Evolutionary conservation across 352 stramenopile genomes (phyloP), one percentile per base, ranked within the genome.

Genomic region (Globisporangium barbulae): DNA sequence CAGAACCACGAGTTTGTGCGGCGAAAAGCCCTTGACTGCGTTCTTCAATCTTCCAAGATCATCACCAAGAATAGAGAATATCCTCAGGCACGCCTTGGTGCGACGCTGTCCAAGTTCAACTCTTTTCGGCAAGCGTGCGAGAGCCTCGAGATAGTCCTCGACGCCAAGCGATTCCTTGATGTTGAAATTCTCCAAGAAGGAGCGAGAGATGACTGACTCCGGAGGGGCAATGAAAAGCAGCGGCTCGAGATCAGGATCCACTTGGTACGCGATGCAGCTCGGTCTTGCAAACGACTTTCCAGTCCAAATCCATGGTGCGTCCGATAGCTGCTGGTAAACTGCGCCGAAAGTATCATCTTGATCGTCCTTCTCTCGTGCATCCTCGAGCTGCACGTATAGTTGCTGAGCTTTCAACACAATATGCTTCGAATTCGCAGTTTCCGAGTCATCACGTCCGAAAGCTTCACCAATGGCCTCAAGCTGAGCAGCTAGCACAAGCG

Each of bases 221-320:
- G 75, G 75, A 25, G 84, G 84, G 15, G 75, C 83, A 50, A 63
- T 64, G 61, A 81, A 90, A 42, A 93, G 64, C 19, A 93, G 64
- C 37, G 83, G 85, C 41, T 90, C 76, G 6, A 93, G 61, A 6
- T 67, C 67, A 35, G 63, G 30, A 10, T 88, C 75, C 5, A 67
- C 67, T 33, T 83, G 59, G 13, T 79, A 61, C 25, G 85, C 85
- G 17, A 93, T 65, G 70, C 89, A 78, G 6, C 71, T 74, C 21
- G 82, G 65, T 2, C 71, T 74, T 12, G 66, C 72, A 74, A 91
- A 92, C 1, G 28, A 35, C 49, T 78, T 84, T 25, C 83, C 81
- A 7, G 83, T 92, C 83, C 85, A 93, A 30, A 93, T 76, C 85
- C 85, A 93, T 9, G 73, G 44, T 21, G 72, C 62, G 55, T 81